phyloP scores from a whole-genome alignment of 1,284 basidiomycete genomes.

The Gastroboletus turbinatus region DNA sequence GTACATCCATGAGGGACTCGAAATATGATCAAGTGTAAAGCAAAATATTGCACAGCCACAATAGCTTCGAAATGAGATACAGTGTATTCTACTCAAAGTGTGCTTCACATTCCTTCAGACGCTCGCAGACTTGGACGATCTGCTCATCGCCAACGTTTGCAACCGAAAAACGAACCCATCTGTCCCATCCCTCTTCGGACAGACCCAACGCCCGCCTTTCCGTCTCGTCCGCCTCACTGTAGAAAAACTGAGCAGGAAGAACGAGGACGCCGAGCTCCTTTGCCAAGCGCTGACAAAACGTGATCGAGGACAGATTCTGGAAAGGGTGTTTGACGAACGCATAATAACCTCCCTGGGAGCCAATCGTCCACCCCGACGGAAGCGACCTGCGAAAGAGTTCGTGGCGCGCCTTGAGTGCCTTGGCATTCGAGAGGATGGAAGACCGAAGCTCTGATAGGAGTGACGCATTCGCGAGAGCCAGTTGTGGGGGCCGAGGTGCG shows the following conservation, averaged over 20 bases:
- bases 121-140: constrained; percentile 56
- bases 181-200: constrained; percentile 37
- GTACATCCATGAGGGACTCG: constrained; percentile 19
- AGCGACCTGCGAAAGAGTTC: constrained; percentile 54
- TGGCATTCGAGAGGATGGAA: constrained; percentile 53
- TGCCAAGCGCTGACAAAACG: constrained; percentile 63
- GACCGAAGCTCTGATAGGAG: constrained; percentile 42
- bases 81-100: constrained; percentile 14
- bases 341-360: constrained; percentile 71
- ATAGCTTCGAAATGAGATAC: not conserved
- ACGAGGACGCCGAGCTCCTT: constrained; percentile 63
- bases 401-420: constrained; percentile 56
- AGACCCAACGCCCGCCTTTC: constrained; percentile 25
- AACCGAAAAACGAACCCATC: constrained; percentile 78
- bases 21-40: not conserved
- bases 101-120: constrained; percentile 48
- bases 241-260: constrained; percentile 73
- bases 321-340: constrained; percentile 80
- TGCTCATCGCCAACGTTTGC: constrained; percentile 76
- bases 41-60: constrained; percentile 11
- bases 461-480: constrained; percentile 41
- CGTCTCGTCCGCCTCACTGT: constrained; percentile 29
- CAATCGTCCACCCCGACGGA: constrained; percentile 57
- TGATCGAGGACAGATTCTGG: constrained; percentile 42
- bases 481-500: constrained; percentile 69